These are phyloP conservation scores for Colletotrichum truncatum DNA, from an alignment of 2,329 filamentous ascomycete genomes.

Conservation along the genomic window DNA sequence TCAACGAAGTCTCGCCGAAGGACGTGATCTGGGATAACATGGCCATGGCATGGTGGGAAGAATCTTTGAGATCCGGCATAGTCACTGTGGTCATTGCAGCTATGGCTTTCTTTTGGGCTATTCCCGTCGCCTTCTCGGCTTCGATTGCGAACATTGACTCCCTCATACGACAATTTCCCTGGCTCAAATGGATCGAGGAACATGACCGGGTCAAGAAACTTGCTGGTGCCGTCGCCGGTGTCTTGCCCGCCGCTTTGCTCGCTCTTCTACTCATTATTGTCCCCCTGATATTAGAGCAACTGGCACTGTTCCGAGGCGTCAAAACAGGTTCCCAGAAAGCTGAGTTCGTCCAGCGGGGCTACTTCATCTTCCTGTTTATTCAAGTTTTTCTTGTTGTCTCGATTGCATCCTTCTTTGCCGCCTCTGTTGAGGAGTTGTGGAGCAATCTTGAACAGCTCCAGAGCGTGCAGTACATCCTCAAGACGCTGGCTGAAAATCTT, in stretches of 20 bases:
- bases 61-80: constrained; percentile 76
- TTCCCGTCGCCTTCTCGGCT: constrained; percentile 90
- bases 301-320: constrained; percentile 79
- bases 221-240: constrained; percentile 77
- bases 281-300: constrained; percentile 78
- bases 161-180: constrained; percentile 71
- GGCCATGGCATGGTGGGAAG: constrained; percentile 93
- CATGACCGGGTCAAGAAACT: constrained; percentile 66
- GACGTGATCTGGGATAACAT: constrained; percentile 98
- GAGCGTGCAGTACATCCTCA: constrained; percentile 73
- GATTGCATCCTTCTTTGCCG: constrained; percentile 76
- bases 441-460: constrained; percentile 52
- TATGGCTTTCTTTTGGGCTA: constrained; percentile 89
- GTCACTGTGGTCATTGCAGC: constrained; percentile 73
- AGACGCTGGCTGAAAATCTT: constrained; percentile 79
- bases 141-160: constrained; percentile 80
- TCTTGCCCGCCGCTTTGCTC: constrained; percentile 82
- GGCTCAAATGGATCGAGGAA: constrained; percentile 77
- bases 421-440: constrained; percentile 71
- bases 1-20: constrained; percentile 91
- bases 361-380: constrained; percentile 93
- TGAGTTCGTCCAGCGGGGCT: constrained; percentile 89
- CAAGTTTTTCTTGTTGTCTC: constrained; percentile 95
- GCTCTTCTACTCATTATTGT: constrained; percentile 82
- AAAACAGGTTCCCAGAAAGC: constrained; percentile 84